Conservation (phyloP, 305 asterid genomes). For the Fraxinus greggii region DNA sequence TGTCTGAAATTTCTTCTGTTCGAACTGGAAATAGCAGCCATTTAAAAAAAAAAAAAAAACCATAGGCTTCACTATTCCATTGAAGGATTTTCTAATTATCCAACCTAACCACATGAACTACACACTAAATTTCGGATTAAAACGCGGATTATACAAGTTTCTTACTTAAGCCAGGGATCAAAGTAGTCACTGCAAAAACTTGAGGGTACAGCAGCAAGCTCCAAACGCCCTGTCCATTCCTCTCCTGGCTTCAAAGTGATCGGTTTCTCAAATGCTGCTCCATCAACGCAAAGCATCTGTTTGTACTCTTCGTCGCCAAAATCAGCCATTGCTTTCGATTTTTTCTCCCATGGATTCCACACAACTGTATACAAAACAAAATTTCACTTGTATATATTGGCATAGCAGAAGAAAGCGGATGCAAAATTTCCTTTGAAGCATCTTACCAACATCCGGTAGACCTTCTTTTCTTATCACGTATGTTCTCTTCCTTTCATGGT, state of each 20-base stretch:
- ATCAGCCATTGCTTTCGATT: slow-evolving; percentile 80
- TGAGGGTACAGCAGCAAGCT: slow-evolving; percentile 71
- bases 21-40: slow-evolving; percentile 28
- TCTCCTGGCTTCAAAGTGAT: slow-evolving; percentile 80
- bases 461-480: slow-evolving; percentile 83
- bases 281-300: slow-evolving; percentile 82
- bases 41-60: slow-evolving; percentile 30
- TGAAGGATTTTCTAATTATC: background rate
- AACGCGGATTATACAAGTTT: slow-evolving; percentile 2
- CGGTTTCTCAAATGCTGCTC: slow-evolving; percentile 74
- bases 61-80: slow-evolving; percentile 28
- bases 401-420: background rate
- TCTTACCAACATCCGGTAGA: slow-evolving; percentile 80
- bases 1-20: background rate
- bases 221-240: slow-evolving; percentile 85
- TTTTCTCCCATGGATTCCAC: slow-evolving; percentile 99
- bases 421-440: background rate
- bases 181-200: slow-evolving; percentile 72
- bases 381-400: background rate
- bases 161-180: slow-evolving; percentile 32
- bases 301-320: slow-evolving; percentile 89
- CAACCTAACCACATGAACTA: background rate
- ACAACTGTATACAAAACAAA: slow-evolving; percentile 45
- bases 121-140: background rate
- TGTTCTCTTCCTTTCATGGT: slow-evolving; percentile 90